Evolutionary conservation across 2,329 filamentous ascomycete genomes (phyloP).

Genomic region (Ceratocystis huliohia): DNA sequence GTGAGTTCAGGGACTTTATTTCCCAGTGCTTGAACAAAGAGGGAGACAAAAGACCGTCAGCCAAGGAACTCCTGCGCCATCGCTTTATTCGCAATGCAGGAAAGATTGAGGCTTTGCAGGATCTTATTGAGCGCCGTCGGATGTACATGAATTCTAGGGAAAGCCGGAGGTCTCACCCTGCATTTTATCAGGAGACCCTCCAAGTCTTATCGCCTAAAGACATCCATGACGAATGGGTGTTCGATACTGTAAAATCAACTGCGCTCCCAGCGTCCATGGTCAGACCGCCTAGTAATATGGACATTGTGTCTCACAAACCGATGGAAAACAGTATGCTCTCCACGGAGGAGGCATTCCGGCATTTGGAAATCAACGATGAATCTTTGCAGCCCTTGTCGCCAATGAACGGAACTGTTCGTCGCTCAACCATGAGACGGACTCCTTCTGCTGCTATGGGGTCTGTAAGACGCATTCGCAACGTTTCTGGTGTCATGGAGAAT

Average conservation of each 20-base stretch:
- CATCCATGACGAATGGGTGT: slow-evolving; percentile 82
- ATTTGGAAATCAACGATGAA: slow-evolving; percentile 48
- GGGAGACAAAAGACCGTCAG: slow-evolving; percentile 67
- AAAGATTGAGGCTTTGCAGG: slow-evolving; percentile 76
- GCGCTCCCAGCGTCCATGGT: slow-evolving; percentile 25
- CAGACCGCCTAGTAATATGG: slow-evolving; percentile 1
- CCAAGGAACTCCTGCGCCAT: slow-evolving; percentile 77
- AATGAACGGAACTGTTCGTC: slow-evolving; percentile 43
- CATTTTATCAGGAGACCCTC: slow-evolving; percentile 89
- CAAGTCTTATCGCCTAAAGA: slow-evolving; percentile 53
- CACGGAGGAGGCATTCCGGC: slow-evolving; percentile 48
- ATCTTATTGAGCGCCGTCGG: slow-evolving; percentile 71
- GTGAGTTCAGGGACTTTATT: slow-evolving; percentile 89
- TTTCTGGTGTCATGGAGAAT: slow-evolving; percentile 11
- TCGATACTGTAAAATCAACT: slow-evolving; percentile 78
- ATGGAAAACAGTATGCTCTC: slow-evolving; percentile 14
- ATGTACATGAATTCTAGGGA: slow-evolving; percentile 61
- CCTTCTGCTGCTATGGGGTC: slow-evolving; percentile 18
- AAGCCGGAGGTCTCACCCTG: slow-evolving; percentile 55
- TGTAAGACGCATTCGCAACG: slow-evolving; percentile 18
- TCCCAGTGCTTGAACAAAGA: slow-evolving; percentile 86
- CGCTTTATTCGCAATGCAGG: slow-evolving; percentile 78
- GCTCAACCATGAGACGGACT: slow-evolving; percentile 35
- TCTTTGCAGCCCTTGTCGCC: slow-evolving; percentile 46
- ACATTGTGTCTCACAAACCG: slow-evolving; percentile 3